Conservation (phyloP, 768 basidiomycete species). For the Leccinum fibrillosum region DNA sequence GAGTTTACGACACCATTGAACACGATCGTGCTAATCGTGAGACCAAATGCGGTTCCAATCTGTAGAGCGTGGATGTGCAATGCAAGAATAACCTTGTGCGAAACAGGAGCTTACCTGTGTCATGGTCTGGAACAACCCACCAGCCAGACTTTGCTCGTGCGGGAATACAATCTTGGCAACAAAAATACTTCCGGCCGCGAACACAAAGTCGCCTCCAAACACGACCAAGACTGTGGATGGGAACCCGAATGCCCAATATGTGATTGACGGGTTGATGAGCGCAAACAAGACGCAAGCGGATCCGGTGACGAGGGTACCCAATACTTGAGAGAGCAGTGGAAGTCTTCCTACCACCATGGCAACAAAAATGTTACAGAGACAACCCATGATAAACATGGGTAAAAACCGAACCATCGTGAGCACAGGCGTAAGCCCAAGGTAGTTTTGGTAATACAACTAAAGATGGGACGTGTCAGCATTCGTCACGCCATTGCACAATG, state of each 20-base stretch:
- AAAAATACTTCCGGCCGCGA: conserved; percentile 68
- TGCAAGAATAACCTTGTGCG: background rate
- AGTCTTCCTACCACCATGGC: conserved; percentile 56
- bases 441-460: conserved; percentile 74
- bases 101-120: conserved; percentile 46
- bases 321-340: conserved; percentile 39
- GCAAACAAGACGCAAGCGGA: conserved; percentile 65
- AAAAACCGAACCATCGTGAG: conserved; percentile 62
- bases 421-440: conserved; percentile 50
- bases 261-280: conserved; percentile 48
- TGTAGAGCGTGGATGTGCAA: conserved; percentile 16
- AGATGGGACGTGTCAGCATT: background rate
- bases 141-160: conserved; percentile 73
- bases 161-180: conserved; percentile 64
- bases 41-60: conserved; percentile 68
- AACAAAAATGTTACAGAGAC: conserved; percentile 60
- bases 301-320: conserved; percentile 58
- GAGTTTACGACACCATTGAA: conserved; percentile 50
- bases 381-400: conserved; percentile 70
- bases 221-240: conserved; percentile 63
- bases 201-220: conserved; percentile 78
- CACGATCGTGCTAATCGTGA: conserved; percentile 70
- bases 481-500: background rate
- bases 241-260: conserved; percentile 75
- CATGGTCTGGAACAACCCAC: conserved; percentile 78